Conservation (phyloP, 2,329 filamentous ascomycete genomes). For the Claviceps fusiformis region DNA sequence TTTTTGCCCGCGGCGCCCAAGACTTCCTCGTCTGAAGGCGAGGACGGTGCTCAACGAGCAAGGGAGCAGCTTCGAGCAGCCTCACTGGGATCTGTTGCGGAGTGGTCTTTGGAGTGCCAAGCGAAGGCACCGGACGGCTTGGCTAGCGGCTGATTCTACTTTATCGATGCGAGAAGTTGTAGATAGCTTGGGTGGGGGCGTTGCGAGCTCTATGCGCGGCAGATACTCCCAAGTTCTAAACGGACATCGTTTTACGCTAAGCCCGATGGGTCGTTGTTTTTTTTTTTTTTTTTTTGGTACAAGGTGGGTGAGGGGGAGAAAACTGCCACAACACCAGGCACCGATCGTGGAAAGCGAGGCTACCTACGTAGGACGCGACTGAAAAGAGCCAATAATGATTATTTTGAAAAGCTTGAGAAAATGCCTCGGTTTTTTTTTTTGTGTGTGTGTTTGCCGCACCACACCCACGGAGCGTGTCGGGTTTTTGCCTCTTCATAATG, state of each 20-base stretch:
- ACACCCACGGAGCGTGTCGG: too few species aligned
- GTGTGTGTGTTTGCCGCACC: too few species aligned
- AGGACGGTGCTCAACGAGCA: not conserved
- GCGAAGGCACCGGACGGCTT: not conserved
- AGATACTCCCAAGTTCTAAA: not conserved
- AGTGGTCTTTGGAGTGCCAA: not conserved
- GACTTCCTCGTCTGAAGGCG: not conserved
- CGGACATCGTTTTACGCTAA: not conserved
- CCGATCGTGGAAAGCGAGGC: not conserved
- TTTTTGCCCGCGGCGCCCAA: slow-evolving; percentile 8
- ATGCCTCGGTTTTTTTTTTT: too few species aligned
- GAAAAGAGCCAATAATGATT: not conserved
- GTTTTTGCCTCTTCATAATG: too few species aligned
- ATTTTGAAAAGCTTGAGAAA: too few species aligned
- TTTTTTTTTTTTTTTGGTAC: not conserved
- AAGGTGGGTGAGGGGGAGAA: not conserved
- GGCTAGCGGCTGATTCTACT: not conserved
- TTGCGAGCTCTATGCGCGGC: not conserved
- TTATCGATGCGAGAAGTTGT: not conserved
- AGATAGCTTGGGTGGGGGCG: not conserved
- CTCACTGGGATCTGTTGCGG: not conserved
- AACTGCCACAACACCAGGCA: not conserved
- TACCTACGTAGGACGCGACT: not conserved
- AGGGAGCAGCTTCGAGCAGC: not conserved
- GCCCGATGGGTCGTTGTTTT: not conserved